Percentiles rank a stretch among this genome's conserved stretches.
Evolutionary conservation across 768 basidiomycete species (phyloP).

Genomic region (Suillus lakei): DNA sequence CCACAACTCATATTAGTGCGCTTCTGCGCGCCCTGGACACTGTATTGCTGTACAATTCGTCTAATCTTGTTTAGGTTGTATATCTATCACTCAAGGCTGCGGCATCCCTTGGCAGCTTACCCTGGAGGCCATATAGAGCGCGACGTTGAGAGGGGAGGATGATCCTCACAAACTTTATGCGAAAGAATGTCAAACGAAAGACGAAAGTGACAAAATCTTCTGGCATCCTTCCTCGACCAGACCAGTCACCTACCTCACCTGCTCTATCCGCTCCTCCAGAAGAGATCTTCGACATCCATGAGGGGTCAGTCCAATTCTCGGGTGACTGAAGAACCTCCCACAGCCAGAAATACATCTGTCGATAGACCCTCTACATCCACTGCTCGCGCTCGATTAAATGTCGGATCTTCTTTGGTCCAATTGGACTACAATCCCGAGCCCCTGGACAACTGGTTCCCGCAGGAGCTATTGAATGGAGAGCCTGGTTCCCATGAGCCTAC

Average conservation of each 20-base stretch:
- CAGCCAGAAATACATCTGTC: background rate
- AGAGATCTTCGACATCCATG: conserved; percentile 28
- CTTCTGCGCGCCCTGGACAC: background rate
- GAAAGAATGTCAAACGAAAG: conserved; percentile 33
- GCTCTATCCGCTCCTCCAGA: conserved; percentile 17
- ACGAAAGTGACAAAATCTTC: conserved; percentile 18
- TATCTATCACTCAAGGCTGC: background rate
- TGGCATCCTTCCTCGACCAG: conserved; percentile 2
- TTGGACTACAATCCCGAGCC: conserved; percentile 41
- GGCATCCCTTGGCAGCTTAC: background rate
- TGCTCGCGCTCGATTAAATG: background rate
- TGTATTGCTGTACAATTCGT: background rate
- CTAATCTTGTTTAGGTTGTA: background rate
- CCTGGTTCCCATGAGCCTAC: conserved; percentile 8
- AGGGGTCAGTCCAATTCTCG: conserved; percentile 15
- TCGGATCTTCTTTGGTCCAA: conserved; percentile 19
- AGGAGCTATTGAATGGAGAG: conserved; percentile 24
- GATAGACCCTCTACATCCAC: background rate
- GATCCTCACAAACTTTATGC: conserved; percentile 35
- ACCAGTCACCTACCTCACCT: conserved; percentile 14
- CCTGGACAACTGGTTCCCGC: conserved; percentile 49
- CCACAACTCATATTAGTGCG: background rate
- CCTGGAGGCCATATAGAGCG: conserved; percentile 2
- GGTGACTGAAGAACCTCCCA: background rate
- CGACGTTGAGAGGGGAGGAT: background rate